phyloP scores from a whole-genome alignment of 345 rosid genomes.

The Citrus sinensis region DVS_A1.0 CM039168.1:25270001-25270500 shows the following conservation, averaged over 20 bases:
- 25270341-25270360: neutral
- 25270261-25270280: neutral
- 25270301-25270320: neutral
- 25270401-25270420: slow-evolving; percentile 79
- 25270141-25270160: neutral
- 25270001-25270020: neutral
- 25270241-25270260: neutral
- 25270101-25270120: neutral
- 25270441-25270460: slow-evolving; percentile 98
- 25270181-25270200: neutral
- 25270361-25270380: slow-evolving; percentile 4
- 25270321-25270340: neutral
- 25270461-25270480: slow-evolving; percentile 95
- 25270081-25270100: neutral
- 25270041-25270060: neutral
- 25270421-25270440: slow-evolving; percentile 92
- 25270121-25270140: neutral
- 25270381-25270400: slow-evolving; percentile 60
- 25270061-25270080: neutral
- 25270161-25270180: neutral
- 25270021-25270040: neutral
- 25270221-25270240: neutral
- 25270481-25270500: slow-evolving; percentile 94
- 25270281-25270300: neutral
- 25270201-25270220: neutral